Conservation (phyloP, 805 yeast genomes). For the Pichia kluyveri region DNA sequence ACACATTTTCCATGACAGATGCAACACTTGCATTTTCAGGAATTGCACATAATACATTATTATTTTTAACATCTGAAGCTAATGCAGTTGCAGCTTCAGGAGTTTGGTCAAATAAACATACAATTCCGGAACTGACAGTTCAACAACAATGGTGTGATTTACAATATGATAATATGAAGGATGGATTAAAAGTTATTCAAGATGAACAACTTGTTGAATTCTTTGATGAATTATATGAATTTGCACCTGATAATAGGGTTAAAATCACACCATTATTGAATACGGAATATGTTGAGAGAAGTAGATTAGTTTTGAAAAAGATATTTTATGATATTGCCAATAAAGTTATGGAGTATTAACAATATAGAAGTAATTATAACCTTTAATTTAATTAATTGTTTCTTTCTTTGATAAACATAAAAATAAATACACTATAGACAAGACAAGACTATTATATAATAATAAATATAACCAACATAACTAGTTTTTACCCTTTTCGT, state of each 20-base stretch:
- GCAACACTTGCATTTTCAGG: constrained; percentile 35
- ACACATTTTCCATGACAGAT: constrained; percentile 32
- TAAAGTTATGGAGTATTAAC: not conserved
- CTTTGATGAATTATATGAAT: constrained; percentile 2
- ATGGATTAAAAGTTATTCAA: not conserved
- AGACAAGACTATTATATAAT: too few species aligned
- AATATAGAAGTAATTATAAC: too few species aligned
- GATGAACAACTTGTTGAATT: not conserved
- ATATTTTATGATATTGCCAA: constrained; percentile 2
- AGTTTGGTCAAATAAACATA: constrained; percentile 32
- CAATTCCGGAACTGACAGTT: too few species aligned
- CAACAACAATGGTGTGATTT: not conserved
- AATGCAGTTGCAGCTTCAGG: constrained; percentile 46
- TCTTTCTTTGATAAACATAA: too few species aligned
- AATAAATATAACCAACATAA: not conserved
- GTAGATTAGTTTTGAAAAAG: not conserved
- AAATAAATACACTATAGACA: not conserved
- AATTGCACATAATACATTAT: constrained; percentile 31
- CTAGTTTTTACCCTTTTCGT: constrained; percentile 19
- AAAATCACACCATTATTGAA: not conserved
- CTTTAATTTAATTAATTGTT: too few species aligned
- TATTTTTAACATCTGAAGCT: constrained; percentile 41
- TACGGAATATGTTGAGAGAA: not conserved
- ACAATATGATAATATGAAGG: not conserved
- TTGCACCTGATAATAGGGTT: constrained; percentile 6